Percentiles rank a stretch among this genome's conserved stretches.
These are phyloP conservation scores for Neonectria magnoliae DNA, from an alignment of 2,329 filamentous ascomycete species.

Conservation along the genomic window DNA sequence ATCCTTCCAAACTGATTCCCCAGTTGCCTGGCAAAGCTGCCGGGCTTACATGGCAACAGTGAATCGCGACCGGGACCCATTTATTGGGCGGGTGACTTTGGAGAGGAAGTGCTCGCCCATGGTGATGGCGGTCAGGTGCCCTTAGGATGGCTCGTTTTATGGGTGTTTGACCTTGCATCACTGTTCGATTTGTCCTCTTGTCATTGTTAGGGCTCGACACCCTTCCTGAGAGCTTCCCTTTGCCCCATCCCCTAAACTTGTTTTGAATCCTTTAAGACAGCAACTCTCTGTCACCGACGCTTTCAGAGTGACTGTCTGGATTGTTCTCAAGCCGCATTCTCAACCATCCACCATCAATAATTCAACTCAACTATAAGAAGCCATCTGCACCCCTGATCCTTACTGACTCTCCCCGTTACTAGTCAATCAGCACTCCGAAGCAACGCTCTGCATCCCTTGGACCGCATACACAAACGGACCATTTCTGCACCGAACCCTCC, in stretches of 20 bases:
- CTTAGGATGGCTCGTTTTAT: not conserved
- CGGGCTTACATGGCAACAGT: not conserved
- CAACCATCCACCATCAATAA: not conserved
- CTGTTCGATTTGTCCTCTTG: conserved; percentile 11
- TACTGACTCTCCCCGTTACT: conserved; percentile 8
- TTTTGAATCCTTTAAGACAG: not conserved
- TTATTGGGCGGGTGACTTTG: not conserved
- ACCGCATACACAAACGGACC: conserved; percentile 58
- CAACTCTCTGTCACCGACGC: not conserved
- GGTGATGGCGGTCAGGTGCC: not conserved
- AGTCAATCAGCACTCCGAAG: conserved; percentile 14
- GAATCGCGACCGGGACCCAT: not conserved
- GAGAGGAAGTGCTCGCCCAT: not conserved
- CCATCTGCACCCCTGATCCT: not conserved
- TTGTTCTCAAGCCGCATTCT: not conserved
- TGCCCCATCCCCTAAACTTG: not conserved
- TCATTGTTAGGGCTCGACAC: conserved; percentile 9
- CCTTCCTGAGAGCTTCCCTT: not conserved
- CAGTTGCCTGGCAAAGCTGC: not conserved
- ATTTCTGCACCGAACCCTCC: conserved; percentile 60
- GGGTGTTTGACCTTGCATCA: conserved; percentile 19
- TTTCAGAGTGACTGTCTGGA: not conserved
- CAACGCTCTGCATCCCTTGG: conserved; percentile 29
- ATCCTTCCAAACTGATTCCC: not conserved
- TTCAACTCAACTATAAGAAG: not conserved